These are phyloP conservation scores for Aspergillus niger DNA, from an alignment of 2,329 filamentous ascomycete genomes.

Conservation along the genomic window DNA sequence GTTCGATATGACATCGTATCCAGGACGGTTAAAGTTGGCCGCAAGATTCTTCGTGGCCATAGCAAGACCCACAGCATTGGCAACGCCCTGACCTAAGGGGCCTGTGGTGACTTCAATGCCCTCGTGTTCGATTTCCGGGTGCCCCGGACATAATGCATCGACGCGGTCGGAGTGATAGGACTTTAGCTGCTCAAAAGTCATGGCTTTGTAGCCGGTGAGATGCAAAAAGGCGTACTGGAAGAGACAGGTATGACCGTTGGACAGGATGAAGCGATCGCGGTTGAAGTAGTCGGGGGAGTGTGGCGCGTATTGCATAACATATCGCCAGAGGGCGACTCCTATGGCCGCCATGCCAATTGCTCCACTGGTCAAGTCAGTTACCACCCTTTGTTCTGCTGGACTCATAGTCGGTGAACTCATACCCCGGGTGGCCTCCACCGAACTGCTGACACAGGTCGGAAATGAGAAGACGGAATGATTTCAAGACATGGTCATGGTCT, in stretches of 20 bases:
- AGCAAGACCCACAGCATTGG: constrained; percentile 62
- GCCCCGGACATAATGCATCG: constrained; percentile 34
- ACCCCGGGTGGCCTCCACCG: constrained; percentile 69
- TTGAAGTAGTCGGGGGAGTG: constrained; percentile 45
- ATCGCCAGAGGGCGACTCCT: constrained; percentile 47
- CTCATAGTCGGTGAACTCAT: constrained; percentile 15
- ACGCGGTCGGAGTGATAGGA: constrained; percentile 35
- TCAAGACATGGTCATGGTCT: constrained; percentile 55
- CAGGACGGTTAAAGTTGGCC: constrained; percentile 56
- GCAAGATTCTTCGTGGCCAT: constrained; percentile 60
- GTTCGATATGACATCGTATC: constrained; percentile 53
- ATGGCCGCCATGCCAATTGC: constrained; percentile 51
- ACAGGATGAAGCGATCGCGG: constrained; percentile 49
- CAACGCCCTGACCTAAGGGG: constrained; percentile 61
- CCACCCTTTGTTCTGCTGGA: neutral
- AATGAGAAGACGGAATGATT: constrained; percentile 63
- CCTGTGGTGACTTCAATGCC: constrained; percentile 63
- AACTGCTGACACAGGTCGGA: constrained; percentile 72
- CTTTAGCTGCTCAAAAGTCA: constrained; percentile 39
- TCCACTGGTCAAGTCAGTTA: constrained; percentile 37
- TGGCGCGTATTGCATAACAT: constrained; percentile 47
- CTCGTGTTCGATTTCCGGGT: constrained; percentile 60
- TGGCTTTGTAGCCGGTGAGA: constrained; percentile 33
- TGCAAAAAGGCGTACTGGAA: constrained; percentile 38
- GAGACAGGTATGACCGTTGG: constrained; percentile 43